Evolutionary conservation across 2,329 filamentous ascomycete species (phyloP), one percentile per base, ranked within the genome.

Genomic region (Penicillium capsulatum): DNA sequence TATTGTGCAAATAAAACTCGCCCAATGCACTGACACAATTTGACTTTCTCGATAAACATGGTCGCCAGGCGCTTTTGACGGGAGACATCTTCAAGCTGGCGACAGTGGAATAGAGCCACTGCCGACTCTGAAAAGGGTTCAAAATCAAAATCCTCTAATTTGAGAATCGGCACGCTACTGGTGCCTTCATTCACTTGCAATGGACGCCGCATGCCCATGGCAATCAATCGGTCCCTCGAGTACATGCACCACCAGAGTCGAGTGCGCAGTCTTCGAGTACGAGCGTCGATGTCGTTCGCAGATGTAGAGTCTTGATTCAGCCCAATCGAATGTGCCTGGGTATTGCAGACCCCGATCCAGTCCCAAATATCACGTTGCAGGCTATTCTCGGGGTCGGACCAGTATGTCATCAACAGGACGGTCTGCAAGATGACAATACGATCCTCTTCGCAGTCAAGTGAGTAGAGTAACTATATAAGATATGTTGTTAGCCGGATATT

Each of bases 231-330:
- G 64, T 95, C 89, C 29, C 88, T 83, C 80, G 94, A 92, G 58
- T 91, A 94, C 47, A 87, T 86, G 17, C 86, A 91, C 89, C 89
- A 95, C 89, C 89, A 95, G 46, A 95, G 86, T 27, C 88, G 77
- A 64, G 89, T 90, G 78, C 88, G 90, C 20, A 94, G 65, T 54
- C 81, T 83, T 58, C 85, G 81, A 54, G 81, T 81, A 31, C 75
- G 72, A 2, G 67, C 65, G 13, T 84, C 75, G 72, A 92, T 84
- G 53, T 77, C 79, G 28, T 74, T 72, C 2, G 86, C 38, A 7
- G 44, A 20, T 9, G 50, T 34, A 5, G 54, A 85, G 53, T 92
- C 85, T 47, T 86, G 82, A 62, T 94, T 86, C 7, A 94, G 73
- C 3, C 88, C 87, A 48, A 94, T 92, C 3, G 86, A 92, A 61